Base-by-base conservation (phyloP, 1,284 basidiomycete genomes). In the Ustilago vetiveriae region DNA sequence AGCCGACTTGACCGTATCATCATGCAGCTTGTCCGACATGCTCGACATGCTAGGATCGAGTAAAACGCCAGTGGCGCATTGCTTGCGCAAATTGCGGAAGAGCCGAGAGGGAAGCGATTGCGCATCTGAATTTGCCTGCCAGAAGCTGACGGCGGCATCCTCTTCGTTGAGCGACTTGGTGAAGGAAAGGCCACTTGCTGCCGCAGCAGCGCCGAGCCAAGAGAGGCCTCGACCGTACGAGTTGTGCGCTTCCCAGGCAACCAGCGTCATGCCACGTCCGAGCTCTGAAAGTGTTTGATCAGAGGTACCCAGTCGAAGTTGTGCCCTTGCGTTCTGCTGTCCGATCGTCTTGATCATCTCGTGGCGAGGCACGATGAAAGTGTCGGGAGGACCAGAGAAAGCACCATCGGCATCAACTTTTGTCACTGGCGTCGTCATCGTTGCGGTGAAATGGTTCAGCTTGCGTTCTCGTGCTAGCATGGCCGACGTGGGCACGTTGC, bases 201-300 rank as follows among this genome's bases (percentile, higher is more conserved):
- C 63, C 21, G 63, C 68, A 10, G 63, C 63, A 3, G 45, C 57
- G 16, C 68, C 68, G 4, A 72, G 52, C 68, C 68, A 72, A 5
- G 63, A 66, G 13, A 66, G 50, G 8, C 63, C 56, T 43, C 64
- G 53, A 24, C 57, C 68, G 21, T 55, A 60, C 14, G 63, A 52
- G 36, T 66, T 49, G 32, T 60, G 65, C 13, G 50, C 49, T 46
- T 72, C 65, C 70, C 70, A 72, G 4, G 58, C 50, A 7, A 68
- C 55, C 13, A 72, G 27, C 1, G 55, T 56, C 54, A 72, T 26
- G 19, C 70, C 66, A 4, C 42, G 30, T 17, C 70, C 70, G 3
- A 72, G 56, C 22, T 68, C 70, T 6, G 64, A 50, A 6, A 27
- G 9, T 2, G 29, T 42, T 4, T 26, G 3, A 13, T 54, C 41